Evolutionary conservation across 305 asterid species (phyloP), one percentile per base, ranked within the genome.

Genomic region (Withania somnifera): DNA sequence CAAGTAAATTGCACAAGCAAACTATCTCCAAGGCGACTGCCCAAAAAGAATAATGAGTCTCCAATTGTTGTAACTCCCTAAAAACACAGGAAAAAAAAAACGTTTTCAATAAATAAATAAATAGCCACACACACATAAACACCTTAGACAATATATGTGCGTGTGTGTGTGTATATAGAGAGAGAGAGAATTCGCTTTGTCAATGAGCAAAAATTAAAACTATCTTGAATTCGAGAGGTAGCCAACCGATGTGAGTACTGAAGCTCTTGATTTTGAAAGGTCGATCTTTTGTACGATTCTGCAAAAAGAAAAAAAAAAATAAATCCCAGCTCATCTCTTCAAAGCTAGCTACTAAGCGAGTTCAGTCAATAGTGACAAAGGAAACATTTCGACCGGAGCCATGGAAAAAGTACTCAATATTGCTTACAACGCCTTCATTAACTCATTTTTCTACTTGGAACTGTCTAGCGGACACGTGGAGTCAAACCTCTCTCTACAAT

Each of bases 1-100:
- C 91, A 90, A 76, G 88, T 90, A 87, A 92, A 94, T 82, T 96
- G 99, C 85, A 96, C 99, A 26, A 96, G 99, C 84, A 96, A 87
- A 86, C 99, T 94, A 88, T 96, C 99, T 79, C 99, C 99, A 88
- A 96, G 86, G 69, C 98, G 97, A 90, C 99, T 96, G 82, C 95
- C 99, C 90, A 96, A 88, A 89, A 96, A 94, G 88, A 96, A 89
- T 80, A 96, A 91, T 22, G 98, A 94, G 84, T 91, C 92, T 84
- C 98, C 99, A 63, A 96, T 84, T 57, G 98, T 92, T 60, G 98
- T 91, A 80, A 94, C 88, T 86, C 89, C 98, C 99, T 95, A 80
- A 14, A 76, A 83, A 77, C 79, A 68, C 17, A 82, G 80, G 79
- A 84, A 86, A n/a, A n/a, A n/a, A n/a, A n/a, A n/a, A 51, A 3